phyloP scores from a whole-genome alignment of 345 rosid species.

The Eutrema yunnanense region DNA sequence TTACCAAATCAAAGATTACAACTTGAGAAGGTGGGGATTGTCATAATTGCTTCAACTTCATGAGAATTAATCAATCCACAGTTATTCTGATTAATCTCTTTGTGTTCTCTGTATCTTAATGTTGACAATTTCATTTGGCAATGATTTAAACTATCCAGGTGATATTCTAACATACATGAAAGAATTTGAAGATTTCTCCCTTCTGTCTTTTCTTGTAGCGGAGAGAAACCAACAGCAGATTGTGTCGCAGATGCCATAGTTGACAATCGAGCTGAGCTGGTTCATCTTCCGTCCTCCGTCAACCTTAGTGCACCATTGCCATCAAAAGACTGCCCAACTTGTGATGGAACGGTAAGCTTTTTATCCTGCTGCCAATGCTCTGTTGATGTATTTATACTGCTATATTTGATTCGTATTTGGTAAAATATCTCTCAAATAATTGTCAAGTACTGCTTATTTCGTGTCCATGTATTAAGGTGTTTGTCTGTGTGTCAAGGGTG shows the following conservation, averaged over 20 bases:
- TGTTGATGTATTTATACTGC: background rate
- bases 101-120: background rate
- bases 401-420: background rate
- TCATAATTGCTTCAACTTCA: background rate
- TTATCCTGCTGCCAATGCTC: background rate
- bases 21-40: constrained; percentile 56
- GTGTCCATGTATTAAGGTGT: background rate
- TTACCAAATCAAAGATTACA: constrained; percentile 74
- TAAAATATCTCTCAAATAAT: background rate
- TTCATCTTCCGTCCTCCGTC: constrained; percentile 74
- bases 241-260: constrained; percentile 70
- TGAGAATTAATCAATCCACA: background rate
- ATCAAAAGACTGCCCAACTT: constrained; percentile 78
- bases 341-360: constrained; percentile 83
- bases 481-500: background rate
- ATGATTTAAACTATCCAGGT: background rate
- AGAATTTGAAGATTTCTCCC: background rate
- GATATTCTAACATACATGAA: background rate
- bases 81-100: background rate
- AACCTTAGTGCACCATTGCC: constrained; percentile 69
- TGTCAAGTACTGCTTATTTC: background rate
- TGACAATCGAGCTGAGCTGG: constrained; percentile 78
- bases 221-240: constrained; percentile 86
- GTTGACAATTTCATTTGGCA: background rate
- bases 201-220: constrained; percentile 45